Percentiles rank a stretch among this genome's conserved stretches.
phyloP scores from a whole-genome alignment of 352 stramenopile species.

The Pythium brachiatum region DNA sequence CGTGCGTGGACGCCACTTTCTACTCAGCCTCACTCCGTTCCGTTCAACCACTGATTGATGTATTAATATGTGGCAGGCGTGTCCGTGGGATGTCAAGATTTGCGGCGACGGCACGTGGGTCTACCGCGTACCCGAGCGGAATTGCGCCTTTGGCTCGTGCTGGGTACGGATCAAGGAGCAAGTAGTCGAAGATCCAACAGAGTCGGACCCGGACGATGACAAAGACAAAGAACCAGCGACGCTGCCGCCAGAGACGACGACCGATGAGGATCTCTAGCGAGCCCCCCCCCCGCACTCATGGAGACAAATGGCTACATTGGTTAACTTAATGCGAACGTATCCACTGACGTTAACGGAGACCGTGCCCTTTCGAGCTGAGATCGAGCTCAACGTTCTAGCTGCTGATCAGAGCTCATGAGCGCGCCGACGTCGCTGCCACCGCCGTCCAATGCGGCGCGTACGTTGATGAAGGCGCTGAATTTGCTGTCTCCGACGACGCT shows the following conservation, averaged over 20 bases:
- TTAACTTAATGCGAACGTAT: not conserved
- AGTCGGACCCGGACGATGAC: no score
- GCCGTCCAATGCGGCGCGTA: conserved; percentile 7
- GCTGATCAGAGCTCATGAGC: conserved; percentile 1
- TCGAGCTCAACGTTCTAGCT: not conserved
- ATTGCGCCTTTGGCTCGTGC: conserved; percentile 55
- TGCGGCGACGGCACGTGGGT: conserved; percentile 69
- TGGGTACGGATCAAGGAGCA: conserved; percentile 13
- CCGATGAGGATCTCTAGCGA: no score
- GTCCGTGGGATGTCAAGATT: conserved; percentile 59
- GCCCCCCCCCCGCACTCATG: no score
- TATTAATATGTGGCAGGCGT: conserved; percentile 37
- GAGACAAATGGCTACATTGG: conserved; percentile 7
- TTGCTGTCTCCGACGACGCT: conserved; percentile 20
- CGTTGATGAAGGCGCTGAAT: conserved; percentile 17
- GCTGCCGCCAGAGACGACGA: not conserved
- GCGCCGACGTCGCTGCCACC: conserved; percentile 6
- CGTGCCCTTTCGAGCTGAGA: not conserved
- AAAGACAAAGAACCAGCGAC: no score
- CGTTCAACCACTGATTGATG: no score
- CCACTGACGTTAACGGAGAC: not conserved
- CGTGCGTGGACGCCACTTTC: no score
- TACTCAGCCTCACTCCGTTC: no score
- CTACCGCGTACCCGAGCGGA: conserved; percentile 38
- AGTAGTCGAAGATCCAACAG: no score